Evolutionary conservation across 2,329 filamentous ascomycete species (phyloP).

Genomic region (Exophiala viscosa): DNA sequence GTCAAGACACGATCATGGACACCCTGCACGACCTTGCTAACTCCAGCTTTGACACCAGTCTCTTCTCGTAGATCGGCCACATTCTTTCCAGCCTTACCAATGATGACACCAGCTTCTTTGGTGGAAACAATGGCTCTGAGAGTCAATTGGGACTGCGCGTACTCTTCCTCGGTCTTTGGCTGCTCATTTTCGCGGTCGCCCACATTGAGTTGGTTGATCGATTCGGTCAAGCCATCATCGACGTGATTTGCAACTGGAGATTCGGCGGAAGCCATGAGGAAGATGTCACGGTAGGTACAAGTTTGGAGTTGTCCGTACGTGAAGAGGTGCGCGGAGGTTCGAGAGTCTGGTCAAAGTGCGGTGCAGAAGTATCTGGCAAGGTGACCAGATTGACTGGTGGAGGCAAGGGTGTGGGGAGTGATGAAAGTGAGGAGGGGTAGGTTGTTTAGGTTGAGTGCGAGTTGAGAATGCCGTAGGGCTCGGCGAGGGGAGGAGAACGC

Average conservation of each 20-base stretch:
- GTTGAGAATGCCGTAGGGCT: background rate
- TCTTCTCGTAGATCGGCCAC: constrained; percentile 95
- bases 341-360: too few species aligned
- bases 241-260: constrained; percentile 49
- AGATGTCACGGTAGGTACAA: constrained; percentile 13
- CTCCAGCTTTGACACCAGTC: constrained; percentile 94
- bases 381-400: too few species aligned
- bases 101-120: constrained; percentile 98
- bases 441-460: constrained; percentile 19
- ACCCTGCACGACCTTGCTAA: constrained; percentile 97
- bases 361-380: too few species aligned
- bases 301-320: constrained; percentile 1
- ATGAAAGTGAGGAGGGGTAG: constrained; percentile 24
- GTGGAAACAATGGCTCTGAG: constrained; percentile 96
- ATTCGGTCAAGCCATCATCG: constrained; percentile 60
- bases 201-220: constrained; percentile 64
- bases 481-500: constrained; percentile 6
- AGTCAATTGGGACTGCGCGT: constrained; percentile 86
- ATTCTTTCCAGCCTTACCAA: constrained; percentile 97
- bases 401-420: too few species aligned
- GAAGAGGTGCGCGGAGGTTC: background rate
- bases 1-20: constrained; percentile 96
- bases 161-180: constrained; percentile 95
- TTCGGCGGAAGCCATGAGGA: constrained; percentile 60
- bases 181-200: constrained; percentile 64